Evolutionary conservation across 192 early-diverging fungal species (phyloP).

Genomic region (Coemansia umbellata): DNA sequence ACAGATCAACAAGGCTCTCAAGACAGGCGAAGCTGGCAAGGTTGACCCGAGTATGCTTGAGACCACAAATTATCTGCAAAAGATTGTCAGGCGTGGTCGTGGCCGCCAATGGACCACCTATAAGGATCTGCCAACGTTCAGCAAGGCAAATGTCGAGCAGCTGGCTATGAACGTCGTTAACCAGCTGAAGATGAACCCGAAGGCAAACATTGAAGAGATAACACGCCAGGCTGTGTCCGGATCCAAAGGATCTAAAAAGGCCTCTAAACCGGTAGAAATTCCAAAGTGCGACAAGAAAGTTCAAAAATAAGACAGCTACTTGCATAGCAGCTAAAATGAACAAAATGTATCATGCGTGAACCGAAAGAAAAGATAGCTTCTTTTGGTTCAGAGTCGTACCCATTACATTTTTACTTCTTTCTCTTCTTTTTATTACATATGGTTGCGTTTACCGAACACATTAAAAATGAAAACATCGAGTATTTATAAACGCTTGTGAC

Average conservation of each 20-base stretch:
- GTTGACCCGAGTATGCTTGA: constrained; percentile 14
- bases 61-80: constrained; percentile 14
- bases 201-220: constrained; percentile 38
- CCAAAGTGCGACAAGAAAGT: no score
- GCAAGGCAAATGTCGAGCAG: constrained; percentile 19
- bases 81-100: constrained; percentile 27
- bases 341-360: no score
- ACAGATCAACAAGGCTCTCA: constrained; percentile 29
- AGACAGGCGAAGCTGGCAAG: constrained; percentile 15
- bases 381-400: no score
- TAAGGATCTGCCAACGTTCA: constrained; percentile 39
- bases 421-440: no score
- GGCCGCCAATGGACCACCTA: constrained; percentile 33
- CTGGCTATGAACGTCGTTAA: constrained; percentile 23
- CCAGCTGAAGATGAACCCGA: constrained; percentile 29
- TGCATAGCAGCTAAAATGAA: no score
- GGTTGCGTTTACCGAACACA: no score
- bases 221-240: constrained; percentile 22
- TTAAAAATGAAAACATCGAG: no score
- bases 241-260: constrained; percentile 4
- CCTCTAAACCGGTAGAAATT: constrained; percentile 12
- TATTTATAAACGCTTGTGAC: no score
- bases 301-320: no score
- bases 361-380: no score
- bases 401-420: no score